These are phyloP conservation scores for Chalara sp. DNA, from an alignment of 2,329 filamentous ascomycete genomes.

Conservation along the genomic window DNA sequence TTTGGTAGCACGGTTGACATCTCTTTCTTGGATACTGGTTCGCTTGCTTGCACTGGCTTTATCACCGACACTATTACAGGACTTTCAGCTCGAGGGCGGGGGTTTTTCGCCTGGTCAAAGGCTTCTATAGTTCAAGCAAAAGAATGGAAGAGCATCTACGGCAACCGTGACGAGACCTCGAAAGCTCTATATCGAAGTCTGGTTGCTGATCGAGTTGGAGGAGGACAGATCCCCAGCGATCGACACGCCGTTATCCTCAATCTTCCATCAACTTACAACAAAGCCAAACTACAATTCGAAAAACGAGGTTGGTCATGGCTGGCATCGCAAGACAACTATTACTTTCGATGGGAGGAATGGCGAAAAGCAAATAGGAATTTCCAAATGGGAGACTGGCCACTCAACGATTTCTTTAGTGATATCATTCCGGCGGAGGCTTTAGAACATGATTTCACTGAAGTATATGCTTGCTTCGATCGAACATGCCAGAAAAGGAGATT, in stretches of 20 bases:
- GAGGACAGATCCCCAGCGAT: neutral
- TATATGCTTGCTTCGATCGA: conserved; percentile 6
- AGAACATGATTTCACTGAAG: conserved; percentile 11
- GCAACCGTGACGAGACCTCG: neutral
- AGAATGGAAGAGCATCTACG: conserved; percentile 3
- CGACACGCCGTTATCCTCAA: conserved; percentile 5
- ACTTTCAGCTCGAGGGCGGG: conserved; percentile 6
- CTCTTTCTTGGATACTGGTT: conserved; percentile 4
- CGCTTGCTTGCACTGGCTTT: conserved; percentile 10
- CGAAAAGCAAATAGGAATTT: conserved; percentile 6
- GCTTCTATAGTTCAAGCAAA: conserved; percentile 6
- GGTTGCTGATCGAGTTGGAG: conserved; percentile 5
- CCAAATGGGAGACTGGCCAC: neutral
- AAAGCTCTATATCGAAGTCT: conserved; percentile 10
- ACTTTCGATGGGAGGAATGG: conserved; percentile 10
- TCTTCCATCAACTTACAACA: conserved; percentile 4
- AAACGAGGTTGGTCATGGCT: conserved; percentile 9
- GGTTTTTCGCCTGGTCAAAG: conserved; percentile 9
- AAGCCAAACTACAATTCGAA: conserved; percentile 3
- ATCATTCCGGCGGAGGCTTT: conserved; percentile 4
- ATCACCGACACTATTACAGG: conserved; percentile 9
- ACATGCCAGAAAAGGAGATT: conserved; percentile 7
- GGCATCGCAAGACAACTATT: conserved; percentile 4
- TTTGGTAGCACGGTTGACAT: neutral
- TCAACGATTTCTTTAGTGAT: conserved; percentile 9